phyloP scores from a whole-genome alignment of 208 protist species.

The Crithidia expoeki region DNA sequence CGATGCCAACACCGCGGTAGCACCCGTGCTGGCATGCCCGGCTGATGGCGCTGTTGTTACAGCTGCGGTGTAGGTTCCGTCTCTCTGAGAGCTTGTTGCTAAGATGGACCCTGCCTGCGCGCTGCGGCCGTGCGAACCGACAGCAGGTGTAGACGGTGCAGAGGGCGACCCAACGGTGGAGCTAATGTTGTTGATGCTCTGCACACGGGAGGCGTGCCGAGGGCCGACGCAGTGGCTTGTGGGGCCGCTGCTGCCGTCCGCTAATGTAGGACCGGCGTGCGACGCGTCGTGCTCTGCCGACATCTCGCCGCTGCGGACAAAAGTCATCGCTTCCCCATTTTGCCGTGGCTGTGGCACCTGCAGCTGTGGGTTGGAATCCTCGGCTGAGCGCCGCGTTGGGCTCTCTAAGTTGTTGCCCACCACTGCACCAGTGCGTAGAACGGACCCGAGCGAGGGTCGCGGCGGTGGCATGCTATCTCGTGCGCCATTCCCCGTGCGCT shows the following conservation, averaged over 20 bases:
- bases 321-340: neutral
- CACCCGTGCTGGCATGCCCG: too few species aligned
- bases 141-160: neutral
- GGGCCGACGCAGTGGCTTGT: neutral
- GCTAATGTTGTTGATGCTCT: neutral
- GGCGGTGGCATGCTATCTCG: conserved; percentile 9
- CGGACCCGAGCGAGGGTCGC: conserved; percentile 2
- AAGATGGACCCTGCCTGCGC: conserved; percentile 8
- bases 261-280: neutral
- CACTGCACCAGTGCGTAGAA: neutral
- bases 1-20: too few species aligned
- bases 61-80: neutral
- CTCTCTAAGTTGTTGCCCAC: neutral
- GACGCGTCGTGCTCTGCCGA: neutral
- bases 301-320: neutral
- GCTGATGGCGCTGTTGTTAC: too few species aligned
- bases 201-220: neutral
- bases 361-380: neutral
- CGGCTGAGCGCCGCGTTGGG: neutral
- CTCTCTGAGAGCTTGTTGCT: conserved; percentile 1
- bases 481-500: neutral
- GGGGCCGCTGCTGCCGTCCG: neutral
- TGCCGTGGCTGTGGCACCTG: neutral
- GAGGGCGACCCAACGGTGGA: neutral
- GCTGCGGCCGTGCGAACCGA: neutral